These are phyloP conservation scores for Beauveria rudraprayagi DNA, from an alignment of 2,329 filamentous ascomycete species.

Conservation along the genomic window DNA sequence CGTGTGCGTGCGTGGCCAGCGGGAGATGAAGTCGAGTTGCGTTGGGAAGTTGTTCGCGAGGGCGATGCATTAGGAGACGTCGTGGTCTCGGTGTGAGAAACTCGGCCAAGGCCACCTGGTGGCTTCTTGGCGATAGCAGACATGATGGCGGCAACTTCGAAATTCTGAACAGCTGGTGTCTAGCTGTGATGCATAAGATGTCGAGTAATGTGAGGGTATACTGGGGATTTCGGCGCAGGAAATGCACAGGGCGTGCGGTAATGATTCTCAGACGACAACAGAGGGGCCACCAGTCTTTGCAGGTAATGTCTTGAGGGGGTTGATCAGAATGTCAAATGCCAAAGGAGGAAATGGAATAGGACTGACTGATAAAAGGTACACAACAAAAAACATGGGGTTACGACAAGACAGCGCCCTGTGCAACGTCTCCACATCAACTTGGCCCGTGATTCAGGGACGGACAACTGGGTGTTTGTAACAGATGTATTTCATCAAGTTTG, in stretches of 20 bases:
- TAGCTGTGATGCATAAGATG: constrained; percentile 3
- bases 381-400: constrained; percentile 12
- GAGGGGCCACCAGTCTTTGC: not conserved
- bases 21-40: constrained; percentile 41
- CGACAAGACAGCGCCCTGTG: constrained; percentile 6
- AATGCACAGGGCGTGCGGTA: constrained; percentile 6
- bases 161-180: constrained; percentile 5
- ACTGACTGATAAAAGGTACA: not conserved
- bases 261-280: not conserved
- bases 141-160: constrained; percentile 29
- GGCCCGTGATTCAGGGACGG: constrained; percentile 9
- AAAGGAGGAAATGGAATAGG: constrained; percentile 7
- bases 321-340: constrained; percentile 1
- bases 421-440: constrained; percentile 9
- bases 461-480: not conserved
- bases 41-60: constrained; percentile 27
- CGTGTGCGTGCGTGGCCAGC: constrained; percentile 46
- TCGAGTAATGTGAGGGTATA: not conserved
- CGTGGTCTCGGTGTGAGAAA: constrained; percentile 32
- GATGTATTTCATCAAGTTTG: not conserved
- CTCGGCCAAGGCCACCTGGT: constrained; percentile 38
- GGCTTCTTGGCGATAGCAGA: constrained; percentile 47
- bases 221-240: not conserved
- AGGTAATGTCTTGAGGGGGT: not conserved
- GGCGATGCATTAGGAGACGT: constrained; percentile 28